These are phyloP conservation scores for Talaromyces sp. DNA, from an alignment of 2,329 filamentous ascomycete species.

Conservation along the genomic window DNA sequence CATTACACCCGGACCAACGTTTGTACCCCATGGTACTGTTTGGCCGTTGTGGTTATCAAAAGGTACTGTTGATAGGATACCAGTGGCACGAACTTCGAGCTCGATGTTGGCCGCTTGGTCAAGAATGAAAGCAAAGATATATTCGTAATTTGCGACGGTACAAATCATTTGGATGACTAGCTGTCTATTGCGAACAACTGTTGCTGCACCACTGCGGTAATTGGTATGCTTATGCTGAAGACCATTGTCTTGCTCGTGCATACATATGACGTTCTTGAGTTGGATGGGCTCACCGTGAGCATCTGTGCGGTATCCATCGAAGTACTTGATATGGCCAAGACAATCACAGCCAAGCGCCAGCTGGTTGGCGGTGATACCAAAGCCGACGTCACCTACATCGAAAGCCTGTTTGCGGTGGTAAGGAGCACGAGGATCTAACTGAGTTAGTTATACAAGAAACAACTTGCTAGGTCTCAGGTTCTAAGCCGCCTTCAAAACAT, in stretches of 20 bases:
- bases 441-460: neutral
- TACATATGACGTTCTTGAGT: constrained; percentile 68
- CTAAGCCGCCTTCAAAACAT: constrained; percentile 12
- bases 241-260: constrained; percentile 72
- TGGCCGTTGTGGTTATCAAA: constrained; percentile 64
- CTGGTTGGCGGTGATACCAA: constrained; percentile 70
- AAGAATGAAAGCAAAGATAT: constrained; percentile 72
- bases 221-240: constrained; percentile 75
- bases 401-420: constrained; percentile 73
- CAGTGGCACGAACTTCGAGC: constrained; percentile 71
- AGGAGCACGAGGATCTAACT: constrained; percentile 63
- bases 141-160: constrained; percentile 73
- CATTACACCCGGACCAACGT: constrained; percentile 70
- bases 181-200: constrained; percentile 66
- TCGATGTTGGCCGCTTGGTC: constrained; percentile 69
- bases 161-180: constrained; percentile 71
- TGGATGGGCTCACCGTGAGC: constrained; percentile 60
- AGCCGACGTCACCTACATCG: constrained; percentile 69
- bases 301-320: constrained; percentile 61
- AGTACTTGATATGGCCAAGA: constrained; percentile 70
- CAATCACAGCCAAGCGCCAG: constrained; percentile 72
- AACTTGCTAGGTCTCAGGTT: too few species aligned
- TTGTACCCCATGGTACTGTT: constrained; percentile 68
- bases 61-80: constrained; percentile 68
- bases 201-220: constrained; percentile 66